Percentiles rank a stretch among this genome's conserved stretches.
These are phyloP conservation scores for Cubamyces sp. DNA, from an alignment of 768 basidiomycete genomes.

Conservation along the genomic window DNA sequence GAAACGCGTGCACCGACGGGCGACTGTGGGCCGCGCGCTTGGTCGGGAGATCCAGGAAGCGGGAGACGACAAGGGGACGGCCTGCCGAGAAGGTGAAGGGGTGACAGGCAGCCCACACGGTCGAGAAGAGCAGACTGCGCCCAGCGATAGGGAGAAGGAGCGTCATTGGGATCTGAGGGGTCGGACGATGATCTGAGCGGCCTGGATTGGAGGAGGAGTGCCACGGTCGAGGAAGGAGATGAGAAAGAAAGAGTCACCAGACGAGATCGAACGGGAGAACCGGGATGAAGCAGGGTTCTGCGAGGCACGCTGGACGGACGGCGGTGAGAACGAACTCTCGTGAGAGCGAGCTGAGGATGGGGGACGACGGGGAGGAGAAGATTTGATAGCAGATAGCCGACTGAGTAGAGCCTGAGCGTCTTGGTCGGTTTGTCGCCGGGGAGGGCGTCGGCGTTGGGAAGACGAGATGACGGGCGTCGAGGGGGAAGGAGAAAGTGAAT, in stretches of 20 bases:
- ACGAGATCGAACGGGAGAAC: slow-evolving; percentile 20
- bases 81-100: slow-evolving; percentile 2
- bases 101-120: slow-evolving; percentile 4
- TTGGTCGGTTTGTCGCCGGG: background rate
- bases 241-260: slow-evolving; percentile 18
- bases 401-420: background rate
- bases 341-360: background rate
- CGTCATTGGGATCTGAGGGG: slow-evolving; percentile 18
- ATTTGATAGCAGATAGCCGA: slow-evolving; percentile 21
- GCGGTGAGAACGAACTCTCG: slow-evolving; percentile 20
- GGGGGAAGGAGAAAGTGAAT: background rate
- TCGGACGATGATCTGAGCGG: slow-evolving; percentile 7
- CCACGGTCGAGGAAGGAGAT: slow-evolving; percentile 22
- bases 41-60: background rate
- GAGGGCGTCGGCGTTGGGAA: slow-evolving; percentile 1
- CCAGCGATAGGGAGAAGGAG: slow-evolving; percentile 20
- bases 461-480: background rate
- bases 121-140: slow-evolving; percentile 6
- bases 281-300: background rate
- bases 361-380: slow-evolving; percentile 10
- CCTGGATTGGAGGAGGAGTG: slow-evolving; percentile 7
- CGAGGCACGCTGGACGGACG: slow-evolving; percentile 27
- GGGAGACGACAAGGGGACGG: background rate
- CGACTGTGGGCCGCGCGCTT: background rate
- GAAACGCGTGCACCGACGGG: slow-evolving; percentile 2